phyloP scores from a whole-genome alignment of 2,329 filamentous ascomycete genomes.

The Cercospora beticola region DNA sequence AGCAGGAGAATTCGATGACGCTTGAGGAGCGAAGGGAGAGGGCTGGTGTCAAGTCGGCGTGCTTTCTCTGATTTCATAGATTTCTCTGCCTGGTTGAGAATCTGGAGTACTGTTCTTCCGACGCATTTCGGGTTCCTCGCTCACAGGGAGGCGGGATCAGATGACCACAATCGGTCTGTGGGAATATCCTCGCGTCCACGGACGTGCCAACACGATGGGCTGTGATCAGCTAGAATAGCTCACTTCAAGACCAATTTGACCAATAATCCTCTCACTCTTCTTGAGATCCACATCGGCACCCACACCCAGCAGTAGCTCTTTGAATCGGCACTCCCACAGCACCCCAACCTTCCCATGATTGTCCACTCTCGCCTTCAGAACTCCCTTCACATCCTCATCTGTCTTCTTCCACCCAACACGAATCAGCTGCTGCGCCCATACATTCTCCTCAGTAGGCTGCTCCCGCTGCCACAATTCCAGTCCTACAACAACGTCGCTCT shows the following conservation, averaged over 20 bases:
- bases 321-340: slow-evolving; percentile 89
- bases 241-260: slow-evolving; percentile 73
- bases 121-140: background rate
- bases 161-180: background rate
- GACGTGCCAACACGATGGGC: background rate
- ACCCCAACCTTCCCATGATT: slow-evolving; percentile 83
- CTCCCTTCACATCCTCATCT: slow-evolving; percentile 72
- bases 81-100: background rate
- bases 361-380: slow-evolving; percentile 85
- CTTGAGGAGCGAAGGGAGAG: slow-evolving; percentile 7
- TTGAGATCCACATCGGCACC: slow-evolving; percentile 82
- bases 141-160: background rate
- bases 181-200: background rate
- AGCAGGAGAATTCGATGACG: background rate
- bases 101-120: background rate
- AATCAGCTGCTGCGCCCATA: slow-evolving; percentile 47
- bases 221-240: slow-evolving; percentile 63
- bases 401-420: slow-evolving; percentile 43
- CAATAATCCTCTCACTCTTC: slow-evolving; percentile 72
- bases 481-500: slow-evolving; percentile 88
- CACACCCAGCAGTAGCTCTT: slow-evolving; percentile 88
- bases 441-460: slow-evolving; percentile 40
- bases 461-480: slow-evolving; percentile 78
- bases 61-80: background rate
- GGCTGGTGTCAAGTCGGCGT: background rate